Evolutionary conservation across 1,139 yeast species (phyloP), one percentile per base, ranked within the genome.

Genomic region (Lizanozyma gosingica): DNA sequence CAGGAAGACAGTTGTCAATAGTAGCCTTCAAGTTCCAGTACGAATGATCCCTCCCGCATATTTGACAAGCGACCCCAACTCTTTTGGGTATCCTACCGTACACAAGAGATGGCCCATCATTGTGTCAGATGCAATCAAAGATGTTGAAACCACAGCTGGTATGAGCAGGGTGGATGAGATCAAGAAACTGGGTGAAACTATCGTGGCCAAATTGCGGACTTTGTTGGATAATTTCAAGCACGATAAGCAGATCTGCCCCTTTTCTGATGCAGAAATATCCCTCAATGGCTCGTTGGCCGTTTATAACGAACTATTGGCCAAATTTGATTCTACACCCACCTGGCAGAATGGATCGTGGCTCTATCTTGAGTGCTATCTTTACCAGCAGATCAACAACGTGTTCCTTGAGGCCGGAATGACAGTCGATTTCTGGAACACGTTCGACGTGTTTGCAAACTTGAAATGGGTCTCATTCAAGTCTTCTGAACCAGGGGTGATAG

Each of bases 281-380:
- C 46, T 58, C 27, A 70, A 74, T 45, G 62, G 68, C 3, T 68
- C 73, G 40, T 73, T 82, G 44, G 52, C 54, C 14, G 63, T 73
- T 4, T 82, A 72, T 56, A 80, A 83, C 55, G 68, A 66, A 2
- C 65, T 68, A 9, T 55, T 77, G 38, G 51, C 43, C 14, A 55
- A 52, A 40, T 47, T 50, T 18, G 61, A 62, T n/a, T 53, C 54
- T 8, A 51, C 52, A 17, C 44, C 60, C 46, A 74, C 83, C 15
- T 92, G 97, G 97, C 65, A 70, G 45, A 71, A 81, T n/a, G 95
- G 92, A 1, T 96, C 95, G 15, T 92, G 99, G 99, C 66, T 92
- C 42, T 83, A 71, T 53, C 69, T 85, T 39, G 99, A 94, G 60
- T 83, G 96, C 58, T 82, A 82, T 56, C 57, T 92, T 46, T 92